These are phyloP conservation scores for Gamarada debralockiae DNA, from an alignment of 495 filamentous ascomycete genomes.

Conservation along the genomic window DNA sequence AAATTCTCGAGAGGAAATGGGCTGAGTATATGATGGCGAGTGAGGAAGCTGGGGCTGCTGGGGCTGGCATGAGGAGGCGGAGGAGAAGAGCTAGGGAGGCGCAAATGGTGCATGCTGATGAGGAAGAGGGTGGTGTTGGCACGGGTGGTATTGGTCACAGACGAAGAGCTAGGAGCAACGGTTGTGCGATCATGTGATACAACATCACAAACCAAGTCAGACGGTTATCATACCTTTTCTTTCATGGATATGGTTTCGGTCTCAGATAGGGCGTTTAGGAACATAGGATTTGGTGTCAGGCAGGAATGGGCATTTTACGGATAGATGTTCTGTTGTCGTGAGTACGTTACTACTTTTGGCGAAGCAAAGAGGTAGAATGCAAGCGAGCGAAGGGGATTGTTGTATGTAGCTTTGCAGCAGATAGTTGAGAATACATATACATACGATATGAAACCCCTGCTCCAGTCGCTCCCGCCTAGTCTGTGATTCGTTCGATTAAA, in stretches of 20 bases:
- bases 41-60: conserved; percentile 72
- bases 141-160: conserved; percentile 31
- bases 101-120: conserved; percentile 68
- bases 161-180: conserved; percentile 51
- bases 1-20: conserved; percentile 83
- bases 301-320: too few relatives aligned
- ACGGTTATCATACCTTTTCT: background rate
- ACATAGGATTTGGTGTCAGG: background rate
- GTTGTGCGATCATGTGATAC: conserved; percentile 55
- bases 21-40: conserved; percentile 89
- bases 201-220: too few relatives aligned
- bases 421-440: too few relatives aligned
- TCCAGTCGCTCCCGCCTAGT: too few relatives aligned
- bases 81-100: conserved; percentile 76
- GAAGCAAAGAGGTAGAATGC: too few relatives aligned
- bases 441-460: too few relatives aligned
- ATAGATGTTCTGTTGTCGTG: too few relatives aligned
- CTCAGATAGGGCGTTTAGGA: background rate
- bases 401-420: too few relatives aligned
- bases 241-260: background rate
- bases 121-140: conserved; percentile 58
- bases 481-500: too few relatives aligned
- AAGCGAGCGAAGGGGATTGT: too few relatives aligned
- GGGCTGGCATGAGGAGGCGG: conserved; percentile 57
- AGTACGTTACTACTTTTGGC: too few relatives aligned